Percentiles rank a stretch among this genome's conserved stretches.
Evolutionary conservation across 768 basidiomycete species (phyloP).

Genomic region (Chlorophyllum brunneum): DNA sequence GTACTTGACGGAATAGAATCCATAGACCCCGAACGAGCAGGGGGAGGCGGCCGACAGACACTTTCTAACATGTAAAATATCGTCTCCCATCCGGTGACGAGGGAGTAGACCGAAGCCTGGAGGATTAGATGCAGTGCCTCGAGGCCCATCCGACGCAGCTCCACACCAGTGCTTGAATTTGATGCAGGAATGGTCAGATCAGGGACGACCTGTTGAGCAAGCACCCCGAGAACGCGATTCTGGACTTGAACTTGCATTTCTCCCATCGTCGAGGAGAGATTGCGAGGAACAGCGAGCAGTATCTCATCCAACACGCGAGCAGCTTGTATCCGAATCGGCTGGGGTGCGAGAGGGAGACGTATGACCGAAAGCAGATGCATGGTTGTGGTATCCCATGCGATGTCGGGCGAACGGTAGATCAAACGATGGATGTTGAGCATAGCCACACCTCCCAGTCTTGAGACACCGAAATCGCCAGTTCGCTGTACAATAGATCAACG

Average conservation of each 20-base stretch:
- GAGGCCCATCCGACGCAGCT: slow-evolving; percentile 83
- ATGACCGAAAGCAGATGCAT: slow-evolving; percentile 78
- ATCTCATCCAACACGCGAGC: slow-evolving; percentile 85
- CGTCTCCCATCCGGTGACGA: slow-evolving; percentile 89
- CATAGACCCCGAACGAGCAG: slow-evolving; percentile 29
- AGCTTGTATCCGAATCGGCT: slow-evolving; percentile 82
- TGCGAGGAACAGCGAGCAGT: slow-evolving; percentile 71
- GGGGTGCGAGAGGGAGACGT: slow-evolving; percentile 64
- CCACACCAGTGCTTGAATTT: slow-evolving; percentile 53
- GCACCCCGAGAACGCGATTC: slow-evolving; percentile 78
- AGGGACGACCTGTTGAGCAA: slow-evolving; percentile 73
- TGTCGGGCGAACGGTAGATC: slow-evolving; percentile 73
- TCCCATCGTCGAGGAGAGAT: slow-evolving; percentile 47
- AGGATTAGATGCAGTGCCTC: slow-evolving; percentile 89
- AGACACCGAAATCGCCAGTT: slow-evolving; percentile 93
- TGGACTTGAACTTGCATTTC: slow-evolving; percentile 73
- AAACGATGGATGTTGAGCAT: slow-evolving; percentile 85
- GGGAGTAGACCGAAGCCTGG: slow-evolving; percentile 86
- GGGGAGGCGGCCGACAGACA: slow-evolving; percentile 56
- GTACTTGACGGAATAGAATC: slow-evolving; percentile 38
- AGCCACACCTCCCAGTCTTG: slow-evolving; percentile 75
- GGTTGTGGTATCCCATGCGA: slow-evolving; percentile 84
- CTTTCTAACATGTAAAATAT: slow-evolving; percentile 92
- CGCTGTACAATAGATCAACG: slow-evolving; percentile 39
- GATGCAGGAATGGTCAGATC: slow-evolving; percentile 30